phyloP scores from a whole-genome alignment of 306 rosid species.

The Vicia villosa region DNA sequence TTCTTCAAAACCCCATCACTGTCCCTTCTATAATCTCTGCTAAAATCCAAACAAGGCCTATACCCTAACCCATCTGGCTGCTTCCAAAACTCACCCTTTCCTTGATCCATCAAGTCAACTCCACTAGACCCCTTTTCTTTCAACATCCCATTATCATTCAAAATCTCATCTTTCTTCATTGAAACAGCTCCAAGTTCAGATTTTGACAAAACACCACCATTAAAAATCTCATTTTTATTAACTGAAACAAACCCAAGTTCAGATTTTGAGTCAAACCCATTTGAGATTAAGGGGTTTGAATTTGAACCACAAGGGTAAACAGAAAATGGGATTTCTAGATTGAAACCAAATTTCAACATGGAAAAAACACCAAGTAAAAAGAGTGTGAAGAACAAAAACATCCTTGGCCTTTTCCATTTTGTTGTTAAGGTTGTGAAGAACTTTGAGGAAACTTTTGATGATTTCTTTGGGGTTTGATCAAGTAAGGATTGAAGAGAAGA shows the following conservation, averaged over 20 bases:
- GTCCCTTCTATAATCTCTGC: constrained; percentile 54
- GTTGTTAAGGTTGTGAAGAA: constrained; percentile 35
- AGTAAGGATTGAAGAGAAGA: constrained; percentile 77
- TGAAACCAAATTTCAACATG: constrained; percentile 53
- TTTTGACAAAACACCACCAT: neutral
- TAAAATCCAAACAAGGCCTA: constrained; percentile 72
- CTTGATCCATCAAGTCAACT: neutral
- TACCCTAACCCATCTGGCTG: constrained; percentile 90
- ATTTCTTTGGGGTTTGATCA: constrained; percentile 67
- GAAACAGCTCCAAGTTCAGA: constrained; percentile 31
- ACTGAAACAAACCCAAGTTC: constrained; percentile 30
- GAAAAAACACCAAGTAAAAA: constrained; percentile 54
- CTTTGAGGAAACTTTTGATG: constrained; percentile 45
- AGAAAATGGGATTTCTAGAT: constrained; percentile 43
- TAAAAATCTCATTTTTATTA: constrained; percentile 35
- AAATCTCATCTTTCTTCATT: constrained; percentile 34
- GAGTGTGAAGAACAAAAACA: constrained; percentile 53
- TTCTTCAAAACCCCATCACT: constrained; percentile 56
- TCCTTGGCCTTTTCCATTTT: constrained; percentile 43
- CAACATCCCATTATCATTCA: constrained; percentile 35
- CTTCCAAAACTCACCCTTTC: constrained; percentile 68
- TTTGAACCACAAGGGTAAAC: constrained; percentile 57
- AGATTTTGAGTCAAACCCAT: constrained; percentile 40
- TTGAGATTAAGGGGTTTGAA: constrained; percentile 31
- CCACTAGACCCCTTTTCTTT: constrained; percentile 40